These are phyloP conservation scores for Eudorina sp. DNA, from an alignment of 139 green algal genomes.

Conservation along the genomic window DNA sequence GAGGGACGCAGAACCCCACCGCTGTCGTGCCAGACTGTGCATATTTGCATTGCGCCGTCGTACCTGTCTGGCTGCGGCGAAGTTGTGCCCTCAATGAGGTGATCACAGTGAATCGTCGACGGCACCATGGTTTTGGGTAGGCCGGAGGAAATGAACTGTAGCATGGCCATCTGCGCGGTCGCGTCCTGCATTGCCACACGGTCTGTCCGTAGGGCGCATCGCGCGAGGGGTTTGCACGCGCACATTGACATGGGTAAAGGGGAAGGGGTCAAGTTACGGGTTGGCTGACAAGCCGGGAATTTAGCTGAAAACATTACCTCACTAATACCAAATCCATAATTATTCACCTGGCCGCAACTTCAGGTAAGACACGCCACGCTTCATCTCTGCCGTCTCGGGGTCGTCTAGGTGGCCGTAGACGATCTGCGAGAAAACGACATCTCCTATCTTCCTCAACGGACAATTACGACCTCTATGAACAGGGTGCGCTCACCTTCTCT, in stretches of 20 bases:
- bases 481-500: conserved; percentile 88
- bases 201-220: conserved; percentile 67
- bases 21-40: too few species aligned
- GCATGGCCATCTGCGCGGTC: conserved; percentile 96
- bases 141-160: conserved; percentile 97
- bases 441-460: too few species aligned
- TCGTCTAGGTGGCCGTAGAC: conserved; percentile 97
- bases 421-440: conserved; percentile 81
- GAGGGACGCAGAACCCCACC: too few species aligned
- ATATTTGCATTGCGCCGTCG: too few species aligned
- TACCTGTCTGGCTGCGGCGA: conserved; percentile 87
- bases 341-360: conserved; percentile 85
- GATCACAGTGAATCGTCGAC: conserved; percentile 96
- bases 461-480: too few species aligned
- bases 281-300: too few species aligned
- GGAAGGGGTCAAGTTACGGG: background rate
- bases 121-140: conserved; percentile 91
- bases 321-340: background rate
- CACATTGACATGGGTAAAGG: background rate
- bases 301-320: too few species aligned
- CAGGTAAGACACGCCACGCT: conserved; percentile 91
- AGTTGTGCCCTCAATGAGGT: conserved; percentile 97
- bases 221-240: background rate
- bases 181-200: conserved; percentile 97
- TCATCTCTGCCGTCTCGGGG: conserved; percentile 85